Evolutionary conservation across 2,329 filamentous ascomycete species (phyloP), one percentile per base, ranked within the genome.

Genomic region (Ilyonectria sp.): DNA sequence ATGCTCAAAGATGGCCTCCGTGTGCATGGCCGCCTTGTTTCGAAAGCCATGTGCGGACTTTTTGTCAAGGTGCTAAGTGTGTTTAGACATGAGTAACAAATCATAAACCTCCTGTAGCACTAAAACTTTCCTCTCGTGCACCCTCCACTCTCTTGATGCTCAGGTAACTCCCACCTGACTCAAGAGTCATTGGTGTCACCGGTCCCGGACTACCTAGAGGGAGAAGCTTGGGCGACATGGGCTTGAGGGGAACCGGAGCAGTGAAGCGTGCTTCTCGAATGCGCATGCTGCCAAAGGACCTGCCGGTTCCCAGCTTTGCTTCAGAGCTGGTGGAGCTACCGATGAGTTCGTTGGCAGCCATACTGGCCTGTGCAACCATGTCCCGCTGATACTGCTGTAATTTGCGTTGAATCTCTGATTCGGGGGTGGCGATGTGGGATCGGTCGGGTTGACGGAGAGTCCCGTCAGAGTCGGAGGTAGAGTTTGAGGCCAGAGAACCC

Each of bases 101-200:
- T 63, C 23, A 67, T 21, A 61, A 21, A 13, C 21, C 37, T 23
- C 46, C 13, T 5, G 57, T 50, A 55, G 57, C 47, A 9, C 31
- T 23, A 33, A 29, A 23, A 13, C n/a, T 23, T 8, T 63, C 31
- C 4, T 26, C 19, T 23, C 35, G 47, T 8, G 29, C n/a, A 13
- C 40, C n/a, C 1, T 50, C 57, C 19, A 35, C 8, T n/a, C 37
- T 59, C 3, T 63, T 67, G n/a, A 35, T 67, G 44, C 75, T 72
- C 26, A 84, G 75, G 43, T 86, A 83, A 44, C 71, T 67, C 33
- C 82, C 81, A 44, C 78, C 78, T 0, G 80, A 76, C 21, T 83
- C 84, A 44, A 91, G 77, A 19, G 89, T 86, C 83, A 91, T 89
- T 1, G 89, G 89, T 1, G 89, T 91, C 15, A 91, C 88, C 0